These are phyloP conservation scores for Starmera pachycereana DNA, from an alignment of 805 yeast species.

Conservation along the genomic window DNA sequence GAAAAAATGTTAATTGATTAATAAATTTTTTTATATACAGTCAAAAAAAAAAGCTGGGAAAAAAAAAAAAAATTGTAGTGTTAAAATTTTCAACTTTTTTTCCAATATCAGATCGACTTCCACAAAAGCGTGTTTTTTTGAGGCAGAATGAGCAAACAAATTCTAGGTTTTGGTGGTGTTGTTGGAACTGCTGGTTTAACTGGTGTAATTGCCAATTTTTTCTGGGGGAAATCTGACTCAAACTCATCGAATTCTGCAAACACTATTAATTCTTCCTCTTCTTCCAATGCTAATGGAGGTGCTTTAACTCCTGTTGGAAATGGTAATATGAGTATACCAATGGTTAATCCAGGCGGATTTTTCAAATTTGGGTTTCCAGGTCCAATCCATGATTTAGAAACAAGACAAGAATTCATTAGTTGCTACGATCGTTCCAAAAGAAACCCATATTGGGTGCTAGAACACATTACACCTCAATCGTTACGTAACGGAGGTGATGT, in stretches of 20 bases:
- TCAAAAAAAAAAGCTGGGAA: no score
- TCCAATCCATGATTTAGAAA: conserved; percentile 77
- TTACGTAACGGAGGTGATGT: conserved; percentile 39
- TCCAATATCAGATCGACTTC: no score
- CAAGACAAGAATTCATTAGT: conserved; percentile 67
- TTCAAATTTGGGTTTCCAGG: conserved; percentile 94
- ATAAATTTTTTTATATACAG: no score
- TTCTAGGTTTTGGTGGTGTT: conserved; percentile 9
- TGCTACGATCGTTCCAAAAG: conserved; percentile 78
- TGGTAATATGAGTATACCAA: conserved; percentile 17
- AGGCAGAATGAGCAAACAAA: no score
- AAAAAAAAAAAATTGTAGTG: no score
- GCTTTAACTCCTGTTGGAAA: neutral
- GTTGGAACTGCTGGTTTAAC: conserved; percentile 19
- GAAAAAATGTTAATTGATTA: no score
- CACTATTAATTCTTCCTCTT: conserved; percentile 2
- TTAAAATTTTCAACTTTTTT: no score
- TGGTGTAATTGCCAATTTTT: conserved; percentile 23
- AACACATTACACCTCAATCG: conserved; percentile 75
- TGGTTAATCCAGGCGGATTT: conserved; percentile 65
- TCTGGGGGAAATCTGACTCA: conserved; percentile 19
- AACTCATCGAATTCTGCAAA: conserved; percentile 1
- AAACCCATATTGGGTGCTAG: conserved; percentile 82
- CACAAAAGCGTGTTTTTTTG: no score
- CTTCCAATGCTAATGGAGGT: conserved; percentile 1